Evolutionary conservation across 139 green algal species (phyloP), one percentile per base, ranked within the genome.

Genomic region (Eudorina sp.): DNA sequence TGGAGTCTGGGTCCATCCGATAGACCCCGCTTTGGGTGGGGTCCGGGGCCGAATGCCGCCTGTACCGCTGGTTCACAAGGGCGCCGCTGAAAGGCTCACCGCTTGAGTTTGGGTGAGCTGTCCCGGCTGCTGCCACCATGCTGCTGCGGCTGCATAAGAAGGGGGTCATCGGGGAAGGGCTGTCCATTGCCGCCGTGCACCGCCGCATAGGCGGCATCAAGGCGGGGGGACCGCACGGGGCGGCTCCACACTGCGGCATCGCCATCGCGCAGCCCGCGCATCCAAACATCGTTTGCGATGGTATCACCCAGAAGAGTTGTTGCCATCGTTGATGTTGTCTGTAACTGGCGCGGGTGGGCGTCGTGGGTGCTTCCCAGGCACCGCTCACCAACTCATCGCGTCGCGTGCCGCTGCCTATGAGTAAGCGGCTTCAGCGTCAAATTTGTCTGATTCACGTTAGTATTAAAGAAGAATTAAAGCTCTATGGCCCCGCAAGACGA

Each of bases 41-140:
- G n/a, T n/a, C n/a, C n/a, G n/a, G n/a, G n/a, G n/a, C n/a, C n/a
- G n/a, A n/a, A n/a, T n/a, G n/a, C n/a, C n/a, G n/a, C n/a, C n/a
- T n/a, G n/a, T n/a, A n/a, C n/a, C n/a, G n/a, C n/a, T n/a, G n/a
- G n/a, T 68, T 79, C 13, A 38, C 21, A 29, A n/a, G 69, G 82
- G 18, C 2, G 36, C 13, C 41, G 7, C 70, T 79, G 70, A 6
- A 41, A 38, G 5, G 8, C 78, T 41, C 55, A 85, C 78, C 78
- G 78, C 36, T 85, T 85, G 14, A 73, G 23, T 27, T 74, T 73
- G 25, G 78, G 78, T 27, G 78, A 85, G 55, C 55, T 85, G 9
- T 55, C 55, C 41, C 58, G 23, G 78, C 78, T 85, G 78, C 78
- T 74, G 41, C 38, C 25, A 9, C 70, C 70, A 23, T 29, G 43